These are phyloP conservation scores for Candida pseudofarinosa DNA, from an alignment of 805 yeast species.

Conservation along the genomic window DNA sequence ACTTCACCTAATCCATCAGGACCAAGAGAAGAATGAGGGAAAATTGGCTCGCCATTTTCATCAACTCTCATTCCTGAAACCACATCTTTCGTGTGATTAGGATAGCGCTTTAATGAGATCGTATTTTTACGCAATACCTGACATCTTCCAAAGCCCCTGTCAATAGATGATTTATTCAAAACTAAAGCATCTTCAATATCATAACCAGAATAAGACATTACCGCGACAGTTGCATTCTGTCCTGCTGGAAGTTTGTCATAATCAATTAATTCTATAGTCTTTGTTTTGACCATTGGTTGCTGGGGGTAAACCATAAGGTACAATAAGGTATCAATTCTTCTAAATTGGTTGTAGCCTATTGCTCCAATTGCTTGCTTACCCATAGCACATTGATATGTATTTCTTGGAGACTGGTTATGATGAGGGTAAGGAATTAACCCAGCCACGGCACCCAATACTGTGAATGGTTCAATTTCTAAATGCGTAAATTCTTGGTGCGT, in stretches of 20 bases:
- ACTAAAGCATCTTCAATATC: constrained; percentile 99
- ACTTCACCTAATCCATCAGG: constrained; percentile 97
- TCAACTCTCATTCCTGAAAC: constrained; percentile 89
- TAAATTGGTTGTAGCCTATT: constrained; percentile 93
- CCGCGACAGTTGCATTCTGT: constrained; percentile 98
- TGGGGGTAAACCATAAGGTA: constrained; percentile 98
- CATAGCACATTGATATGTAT: constrained; percentile 93
- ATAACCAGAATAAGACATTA: constrained; percentile 97
- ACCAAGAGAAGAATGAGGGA: constrained; percentile 83
- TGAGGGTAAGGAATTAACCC: constrained; percentile 91
- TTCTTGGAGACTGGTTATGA: constrained; percentile 89
- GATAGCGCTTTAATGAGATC: constrained; percentile 81
- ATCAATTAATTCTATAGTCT: constrained; percentile 90
- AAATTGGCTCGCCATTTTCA: constrained; percentile 74
- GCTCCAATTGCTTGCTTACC: constrained; percentile 99
- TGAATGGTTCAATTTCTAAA: constrained; percentile 92
- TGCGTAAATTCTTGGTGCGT: constrained; percentile 61
- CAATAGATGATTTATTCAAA: constrained; percentile 86
- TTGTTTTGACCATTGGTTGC: constrained; percentile 98
- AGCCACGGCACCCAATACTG: constrained; percentile 88
- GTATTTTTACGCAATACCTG: constrained; percentile 93
- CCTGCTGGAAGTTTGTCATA: constrained; percentile 98
- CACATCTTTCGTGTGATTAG: constrained; percentile 89
- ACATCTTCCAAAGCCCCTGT: constrained; percentile 97
- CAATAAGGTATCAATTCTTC: constrained; percentile 89